Percentiles rank a stretch among this genome's conserved stretches.
Evolutionary conservation across 208 protist species (phyloP).

Genomic region (Acanthamoeba healyi): DNA sequence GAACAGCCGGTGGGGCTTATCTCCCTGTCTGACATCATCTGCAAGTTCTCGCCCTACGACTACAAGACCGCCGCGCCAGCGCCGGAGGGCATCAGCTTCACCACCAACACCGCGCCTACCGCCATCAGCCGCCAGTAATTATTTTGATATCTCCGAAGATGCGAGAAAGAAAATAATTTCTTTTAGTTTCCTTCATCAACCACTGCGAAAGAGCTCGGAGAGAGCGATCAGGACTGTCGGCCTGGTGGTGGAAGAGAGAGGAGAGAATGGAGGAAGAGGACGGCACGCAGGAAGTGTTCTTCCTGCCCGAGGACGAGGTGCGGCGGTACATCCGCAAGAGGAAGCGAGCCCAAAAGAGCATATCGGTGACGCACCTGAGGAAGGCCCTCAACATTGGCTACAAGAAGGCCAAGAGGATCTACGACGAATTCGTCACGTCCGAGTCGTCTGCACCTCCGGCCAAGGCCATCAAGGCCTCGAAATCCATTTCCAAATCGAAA

Average conservation of each 20-base stretch:
- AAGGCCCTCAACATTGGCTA: conserved; percentile 22
- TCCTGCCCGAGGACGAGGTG: background rate
- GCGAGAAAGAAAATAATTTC: background rate
- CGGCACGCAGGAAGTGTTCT: background rate
- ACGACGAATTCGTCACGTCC: background rate
- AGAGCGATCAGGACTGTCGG: too few relatives aligned
- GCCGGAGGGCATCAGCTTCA: too few relatives aligned
- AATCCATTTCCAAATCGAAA: background rate
- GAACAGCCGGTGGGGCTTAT: conserved; percentile 1
- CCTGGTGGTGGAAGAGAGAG: too few relatives aligned
- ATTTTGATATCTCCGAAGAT: background rate
- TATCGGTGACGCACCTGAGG: background rate
- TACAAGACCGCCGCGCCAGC: background rate
- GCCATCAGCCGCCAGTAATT: background rate
- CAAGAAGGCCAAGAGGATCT: conserved; percentile 45
- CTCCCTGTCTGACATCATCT: conserved; percentile 27
- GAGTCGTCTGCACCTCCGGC: background rate
- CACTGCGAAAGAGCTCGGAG: too few relatives aligned
- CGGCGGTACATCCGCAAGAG: conserved; percentile 1
- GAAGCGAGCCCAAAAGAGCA: background rate
- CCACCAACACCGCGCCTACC: background rate
- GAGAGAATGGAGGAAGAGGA: background rate
- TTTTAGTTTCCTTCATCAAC: background rate
- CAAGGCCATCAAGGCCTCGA: background rate
- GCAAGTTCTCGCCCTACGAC: conserved; percentile 56